Base-by-base conservation (phyloP, 2,329 filamentous ascomycete species). In the Pseudocercospora macadamiae region DNA sequence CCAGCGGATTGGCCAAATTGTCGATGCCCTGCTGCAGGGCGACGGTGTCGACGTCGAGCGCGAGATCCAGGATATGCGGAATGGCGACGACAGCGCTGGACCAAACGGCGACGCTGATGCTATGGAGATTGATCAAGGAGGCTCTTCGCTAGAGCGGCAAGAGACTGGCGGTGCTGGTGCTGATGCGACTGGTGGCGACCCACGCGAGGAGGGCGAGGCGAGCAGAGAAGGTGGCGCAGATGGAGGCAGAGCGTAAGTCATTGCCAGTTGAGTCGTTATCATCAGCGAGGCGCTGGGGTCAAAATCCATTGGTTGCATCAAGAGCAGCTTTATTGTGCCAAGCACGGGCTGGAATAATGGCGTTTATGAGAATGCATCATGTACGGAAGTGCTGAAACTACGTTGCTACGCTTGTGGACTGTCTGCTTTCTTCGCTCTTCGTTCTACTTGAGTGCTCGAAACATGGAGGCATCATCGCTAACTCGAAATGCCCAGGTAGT, bases 241-340 rank as follows among this genome's bases (percentile, higher is more conserved):
- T 78, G 95, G 96, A 72, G 96, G 91, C 79, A 87, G 95, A 97
- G 95, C 93, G 95, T 99, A 97, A 93, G 96, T 99, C 52, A 26
- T 47, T 36, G 28, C 30, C 44, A 55, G 34, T 44, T 18, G n/a
- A n/a, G n/a, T 42, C 48, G 25, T 37, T 30, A 47, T 48, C 36
- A 30, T 30, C 53, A 26, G 54, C 54, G 34, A 45, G 57, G 52
- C 52, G 60, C 49, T 39, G 39, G 42, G 16, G 60, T 39, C 21
- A 47, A 48, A 34, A 12, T 42, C 32, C 52, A 52, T 52, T 54
- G 45, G 47, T 26, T 34, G 47, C 47, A 32, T 10, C 4, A 48
- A 28, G 49, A 23, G 3, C 28, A 42, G 51, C 18, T 36, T 21
- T 26, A 34, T 18, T 28, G 25, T 44, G 39, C 30, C 28, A 5